Evolutionary conservation across 2,329 filamentous ascomycete genomes (phyloP).

Genomic region (Pseudogymnoascus sp.): DNA sequence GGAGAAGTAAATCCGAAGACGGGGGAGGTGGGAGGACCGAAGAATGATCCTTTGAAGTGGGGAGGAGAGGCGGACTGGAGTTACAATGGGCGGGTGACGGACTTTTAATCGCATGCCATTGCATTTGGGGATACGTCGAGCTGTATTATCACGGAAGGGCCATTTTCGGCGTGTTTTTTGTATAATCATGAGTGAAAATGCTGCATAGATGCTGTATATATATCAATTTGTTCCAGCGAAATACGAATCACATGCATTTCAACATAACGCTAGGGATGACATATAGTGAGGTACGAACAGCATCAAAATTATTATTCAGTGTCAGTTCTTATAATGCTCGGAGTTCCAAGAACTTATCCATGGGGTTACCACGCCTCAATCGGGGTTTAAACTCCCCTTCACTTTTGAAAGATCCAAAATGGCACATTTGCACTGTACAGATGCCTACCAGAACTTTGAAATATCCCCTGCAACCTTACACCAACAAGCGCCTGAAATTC

Average conservation of each 20-base stretch:
- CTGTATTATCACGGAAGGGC: not conserved
- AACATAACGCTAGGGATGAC: not conserved
- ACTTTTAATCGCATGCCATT: conserved; percentile 51
- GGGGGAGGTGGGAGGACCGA: conserved; percentile 90
- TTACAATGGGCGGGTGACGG: conserved; percentile 89
- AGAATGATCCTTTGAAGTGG: conserved; percentile 94
- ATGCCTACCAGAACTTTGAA: conserved; percentile 4
- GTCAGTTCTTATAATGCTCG: not conserved
- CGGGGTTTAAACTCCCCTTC: not conserved
- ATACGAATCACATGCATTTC: not conserved
- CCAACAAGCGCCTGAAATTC: conserved; percentile 8
- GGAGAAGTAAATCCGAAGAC: conserved; percentile 89
- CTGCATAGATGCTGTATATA: not conserved
- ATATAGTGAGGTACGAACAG: not conserved
- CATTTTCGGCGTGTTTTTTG: not conserved
- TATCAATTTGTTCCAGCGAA: not conserved
- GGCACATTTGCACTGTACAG: not conserved
- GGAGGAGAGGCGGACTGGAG: conserved; percentile 76
- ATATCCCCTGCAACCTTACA: conserved; percentile 5
- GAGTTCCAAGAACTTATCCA: not conserved
- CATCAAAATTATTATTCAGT: not conserved
- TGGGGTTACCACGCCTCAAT: not conserved
- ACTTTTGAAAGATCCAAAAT: conserved; percentile 6
- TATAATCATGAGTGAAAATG: not conserved
- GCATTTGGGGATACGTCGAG: not conserved